These are phyloP conservation scores for Komagataella pastoris DNA, from an alignment of 805 yeast species.

Conservation along the genomic window DNA sequence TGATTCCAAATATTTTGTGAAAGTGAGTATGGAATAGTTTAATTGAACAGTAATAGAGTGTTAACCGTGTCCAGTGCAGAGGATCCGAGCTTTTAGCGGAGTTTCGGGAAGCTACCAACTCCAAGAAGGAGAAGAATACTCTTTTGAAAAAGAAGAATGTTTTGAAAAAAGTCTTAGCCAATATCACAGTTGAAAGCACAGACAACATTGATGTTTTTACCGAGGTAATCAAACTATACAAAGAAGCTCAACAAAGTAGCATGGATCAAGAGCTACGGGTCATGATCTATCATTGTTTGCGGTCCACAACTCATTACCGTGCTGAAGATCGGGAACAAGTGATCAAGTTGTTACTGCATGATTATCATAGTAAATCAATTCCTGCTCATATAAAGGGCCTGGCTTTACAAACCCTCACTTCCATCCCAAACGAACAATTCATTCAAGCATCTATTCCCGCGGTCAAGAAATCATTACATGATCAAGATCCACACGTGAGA, in stretches of 20 bases:
- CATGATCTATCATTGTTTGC: conserved; percentile 55
- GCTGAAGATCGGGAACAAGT: conserved; percentile 45
- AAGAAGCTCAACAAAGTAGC: conserved; percentile 18
- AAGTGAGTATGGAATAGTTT: neutral
- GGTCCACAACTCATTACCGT: conserved; percentile 43
- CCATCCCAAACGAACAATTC: conserved; percentile 42
- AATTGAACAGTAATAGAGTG: neutral
- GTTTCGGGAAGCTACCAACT: conserved; percentile 4
- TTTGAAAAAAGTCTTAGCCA: conserved; percentile 67
- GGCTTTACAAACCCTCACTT: conserved; percentile 50
- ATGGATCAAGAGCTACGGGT: conserved; percentile 55
- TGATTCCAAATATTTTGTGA: neutral
- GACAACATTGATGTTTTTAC: conserved; percentile 60
- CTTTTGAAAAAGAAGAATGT: conserved; percentile 28
- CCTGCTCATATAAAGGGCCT: conserved; percentile 41
- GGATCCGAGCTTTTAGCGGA: conserved; percentile 18
- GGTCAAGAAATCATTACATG: conserved; percentile 22
- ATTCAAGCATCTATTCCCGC: conserved; percentile 28
- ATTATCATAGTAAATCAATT: conserved; percentile 24
- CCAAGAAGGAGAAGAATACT: conserved; percentile 25
- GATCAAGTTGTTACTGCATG: conserved; percentile 39
- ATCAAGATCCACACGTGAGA: conserved; percentile 45
- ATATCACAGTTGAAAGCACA: conserved; percentile 68
- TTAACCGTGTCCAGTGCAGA: conserved; percentile 5
- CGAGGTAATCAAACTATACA: conserved; percentile 44